Evolutionary conservation across 83 land plant species (phyloP).

Genomic region (Picea mariana): DNA sequence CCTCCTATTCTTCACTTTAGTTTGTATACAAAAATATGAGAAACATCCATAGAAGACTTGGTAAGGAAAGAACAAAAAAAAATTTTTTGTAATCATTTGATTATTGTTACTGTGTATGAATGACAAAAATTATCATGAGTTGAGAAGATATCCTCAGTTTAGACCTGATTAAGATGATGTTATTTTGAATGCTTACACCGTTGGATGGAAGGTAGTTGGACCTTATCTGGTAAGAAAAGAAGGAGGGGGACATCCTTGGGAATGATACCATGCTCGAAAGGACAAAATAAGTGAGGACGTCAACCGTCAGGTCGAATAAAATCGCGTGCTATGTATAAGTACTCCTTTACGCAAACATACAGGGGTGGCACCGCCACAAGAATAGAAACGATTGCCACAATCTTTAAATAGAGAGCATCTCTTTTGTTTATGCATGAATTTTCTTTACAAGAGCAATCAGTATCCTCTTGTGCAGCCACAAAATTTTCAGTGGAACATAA

Average conservation of each 20-base stretch:
- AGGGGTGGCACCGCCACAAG: too few relatives aligned
- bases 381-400: slow-evolving; percentile 30
- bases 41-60: too few relatives aligned
- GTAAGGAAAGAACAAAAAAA: too few relatives aligned
- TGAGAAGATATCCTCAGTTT: too few relatives aligned
- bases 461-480: background rate
- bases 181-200: background rate
- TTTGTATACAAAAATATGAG: too few relatives aligned
- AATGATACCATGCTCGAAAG: slow-evolving; percentile 58
- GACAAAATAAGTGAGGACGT: slow-evolving; percentile 82
- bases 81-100: too few relatives aligned
- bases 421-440: slow-evolving; percentile 12
- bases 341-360: slow-evolving; percentile 43
- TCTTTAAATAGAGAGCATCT: slow-evolving; percentile 27
- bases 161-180: background rate
- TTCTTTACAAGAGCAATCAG: background rate
- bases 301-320: slow-evolving; percentile 44
- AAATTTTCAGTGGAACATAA: background rate
- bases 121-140: too few relatives aligned
- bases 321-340: slow-evolving; percentile 44
- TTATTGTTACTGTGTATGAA: too few relatives aligned
- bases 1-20: too few relatives aligned
- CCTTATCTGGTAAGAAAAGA: slow-evolving; percentile 75
- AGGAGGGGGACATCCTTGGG: slow-evolving; percentile 66
- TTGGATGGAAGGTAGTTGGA: background rate